Percentiles rank a stretch among this genome's conserved stretches.
Evolutionary conservation across 1,284 basidiomycete genomes (phyloP).

Genomic region (Pseudozyma pruni): DNA sequence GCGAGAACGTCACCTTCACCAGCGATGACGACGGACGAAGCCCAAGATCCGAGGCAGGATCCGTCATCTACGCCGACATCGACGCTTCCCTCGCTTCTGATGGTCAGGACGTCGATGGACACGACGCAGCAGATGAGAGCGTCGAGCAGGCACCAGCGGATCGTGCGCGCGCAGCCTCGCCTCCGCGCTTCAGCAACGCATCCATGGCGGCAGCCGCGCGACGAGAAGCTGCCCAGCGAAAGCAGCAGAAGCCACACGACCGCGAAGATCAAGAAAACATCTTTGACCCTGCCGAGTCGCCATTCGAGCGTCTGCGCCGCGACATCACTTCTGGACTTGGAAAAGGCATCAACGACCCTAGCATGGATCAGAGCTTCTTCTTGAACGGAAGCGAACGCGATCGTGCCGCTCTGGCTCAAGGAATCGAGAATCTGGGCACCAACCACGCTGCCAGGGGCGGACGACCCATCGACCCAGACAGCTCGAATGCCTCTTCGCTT

Average conservation of each 20-base stretch:
- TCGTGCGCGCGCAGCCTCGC: slow-evolving; percentile 76
- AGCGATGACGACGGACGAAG: slow-evolving; percentile 31
- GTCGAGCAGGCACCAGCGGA: slow-evolving; percentile 31
- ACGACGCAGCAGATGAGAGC: slow-evolving; percentile 37
- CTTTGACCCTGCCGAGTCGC: slow-evolving; percentile 73
- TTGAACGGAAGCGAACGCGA: slow-evolving; percentile 19
- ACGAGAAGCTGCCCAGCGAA: slow-evolving; percentile 69
- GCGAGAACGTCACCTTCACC: slow-evolving; percentile 28
- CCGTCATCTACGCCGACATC: slow-evolving; percentile 34
- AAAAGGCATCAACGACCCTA: slow-evolving; percentile 18
- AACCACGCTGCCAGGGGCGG: slow-evolving; percentile 17
- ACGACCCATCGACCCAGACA: slow-evolving; percentile 25
- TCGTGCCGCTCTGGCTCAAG: slow-evolving; percentile 35
- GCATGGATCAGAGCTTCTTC: slow-evolving; percentile 33
- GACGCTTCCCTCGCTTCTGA: slow-evolving; percentile 29
- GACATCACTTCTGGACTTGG: slow-evolving; percentile 41
- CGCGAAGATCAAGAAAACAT: slow-evolving; percentile 40
- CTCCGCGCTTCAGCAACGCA: slow-evolving; percentile 63
- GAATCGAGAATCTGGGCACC: slow-evolving; percentile 31
- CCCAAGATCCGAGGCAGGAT: slow-evolving; percentile 34
- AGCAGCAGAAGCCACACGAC: slow-evolving; percentile 26
- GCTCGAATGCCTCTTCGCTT: slow-evolving; percentile 32
- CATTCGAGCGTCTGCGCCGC: slow-evolving; percentile 74
- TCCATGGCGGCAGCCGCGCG: slow-evolving; percentile 74
- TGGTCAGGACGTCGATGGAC: slow-evolving; percentile 2